phyloP scores from a whole-genome alignment of 2,329 filamentous ascomycete genomes.

The Pyricularia sp. region DNA sequence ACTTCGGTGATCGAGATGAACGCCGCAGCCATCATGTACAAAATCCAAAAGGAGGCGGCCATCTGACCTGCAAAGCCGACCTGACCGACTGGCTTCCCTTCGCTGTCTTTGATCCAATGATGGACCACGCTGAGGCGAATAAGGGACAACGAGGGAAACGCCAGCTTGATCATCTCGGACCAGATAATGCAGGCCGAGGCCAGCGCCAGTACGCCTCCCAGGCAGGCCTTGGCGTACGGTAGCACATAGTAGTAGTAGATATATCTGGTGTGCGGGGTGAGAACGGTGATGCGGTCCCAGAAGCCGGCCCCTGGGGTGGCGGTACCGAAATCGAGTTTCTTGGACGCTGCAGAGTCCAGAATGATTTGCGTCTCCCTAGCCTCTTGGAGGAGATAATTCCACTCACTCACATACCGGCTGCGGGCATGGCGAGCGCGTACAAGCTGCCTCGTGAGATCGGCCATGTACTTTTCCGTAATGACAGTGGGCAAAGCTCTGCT shows the following conservation, averaged over 20 bases:
- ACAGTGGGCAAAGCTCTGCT: constrained; percentile 58
- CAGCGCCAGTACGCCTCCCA: constrained; percentile 59
- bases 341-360: constrained; percentile 72
- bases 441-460: constrained; percentile 76
- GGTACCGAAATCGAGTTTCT: constrained; percentile 66
- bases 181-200: constrained; percentile 82
- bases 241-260: constrained; percentile 65
- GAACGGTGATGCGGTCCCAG: constrained; percentile 44
- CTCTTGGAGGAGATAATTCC: constrained; percentile 68
- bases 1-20: constrained; percentile 83
- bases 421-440: constrained; percentile 76
- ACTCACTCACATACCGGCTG: constrained; percentile 75
- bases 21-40: constrained; percentile 92
- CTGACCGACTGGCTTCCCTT: constrained; percentile 64
- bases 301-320: constrained; percentile 45
- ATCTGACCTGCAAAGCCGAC: constrained; percentile 82
- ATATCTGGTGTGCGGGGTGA: constrained; percentile 78
- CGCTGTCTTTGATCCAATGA: constrained; percentile 60
- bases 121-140: constrained; percentile 61
- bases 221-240: constrained; percentile 54
- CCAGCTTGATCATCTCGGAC: constrained; percentile 86
- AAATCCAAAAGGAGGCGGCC: constrained; percentile 77
- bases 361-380: constrained; percentile 72
- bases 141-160: constrained; percentile 66
- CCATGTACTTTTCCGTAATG: constrained; percentile 87